These are phyloP conservation scores for Puccinia coronata DNA, from an alignment of 1,284 basidiomycete species.

Conservation along the genomic window DNA sequence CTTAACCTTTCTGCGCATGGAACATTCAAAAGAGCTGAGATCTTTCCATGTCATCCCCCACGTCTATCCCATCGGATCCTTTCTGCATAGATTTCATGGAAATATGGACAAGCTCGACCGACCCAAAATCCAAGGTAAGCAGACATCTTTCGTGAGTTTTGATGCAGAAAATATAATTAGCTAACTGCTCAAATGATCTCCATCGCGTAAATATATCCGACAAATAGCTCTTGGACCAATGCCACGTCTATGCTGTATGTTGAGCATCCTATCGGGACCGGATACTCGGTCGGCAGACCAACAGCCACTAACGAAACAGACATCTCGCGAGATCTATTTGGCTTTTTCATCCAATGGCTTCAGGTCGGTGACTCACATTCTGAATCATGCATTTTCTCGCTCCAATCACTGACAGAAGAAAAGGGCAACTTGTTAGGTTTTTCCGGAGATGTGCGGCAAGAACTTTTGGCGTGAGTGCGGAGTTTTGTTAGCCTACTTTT, in stretches of 20 bases:
- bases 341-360: conserved; percentile 40
- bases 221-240: conserved; percentile 43
- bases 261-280: conserved; percentile 42
- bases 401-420: too few species aligned
- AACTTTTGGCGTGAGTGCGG: conserved; percentile 40
- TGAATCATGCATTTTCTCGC: background rate
- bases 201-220: background rate
- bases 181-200: background rate
- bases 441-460: conserved; percentile 44
- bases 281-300: conserved; percentile 36
- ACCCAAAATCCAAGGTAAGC: conserved; percentile 72
- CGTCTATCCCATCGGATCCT: background rate
- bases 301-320: conserved; percentile 40
- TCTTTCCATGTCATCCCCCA: background rate
- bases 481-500: background rate
- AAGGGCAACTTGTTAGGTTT: conserved; percentile 9
- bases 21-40: background rate
- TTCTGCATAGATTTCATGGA: conserved; percentile 61
- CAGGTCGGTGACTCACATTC: background rate
- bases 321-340: conserved; percentile 37
- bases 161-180: background rate
- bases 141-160: background rate
- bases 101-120: conserved; percentile 68
- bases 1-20: too few species aligned
- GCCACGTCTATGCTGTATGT: conserved; percentile 44